Evolutionary conservation across 2,329 filamentous ascomycete species (phyloP), one percentile per base, ranked within the genome.

Genomic region (Diaporthe velutina): DNA sequence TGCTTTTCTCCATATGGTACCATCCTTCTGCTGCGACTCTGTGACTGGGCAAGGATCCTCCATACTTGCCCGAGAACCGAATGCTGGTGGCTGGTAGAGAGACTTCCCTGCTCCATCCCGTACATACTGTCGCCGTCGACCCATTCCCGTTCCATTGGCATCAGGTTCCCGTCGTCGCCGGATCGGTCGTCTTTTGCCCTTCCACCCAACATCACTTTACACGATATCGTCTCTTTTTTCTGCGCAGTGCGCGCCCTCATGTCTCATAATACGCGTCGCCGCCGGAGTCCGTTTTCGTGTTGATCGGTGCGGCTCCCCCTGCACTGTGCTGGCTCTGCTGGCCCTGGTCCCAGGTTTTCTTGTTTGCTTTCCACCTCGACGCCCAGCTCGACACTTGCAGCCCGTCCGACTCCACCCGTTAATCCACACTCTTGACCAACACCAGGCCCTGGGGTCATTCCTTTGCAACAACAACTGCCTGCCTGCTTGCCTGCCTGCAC

Each of bases 401-500:
- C 38, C 71, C 40, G 35, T 72, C 60, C 50, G 61, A 61, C 75
- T 71, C 73, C 73, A 73, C 75, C 30, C 48, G 12, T 30, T 35
- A 58, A 70, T 73, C 73, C 61, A 73, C 75, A 60, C 61, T 67
- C 54, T 75, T 58, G 73, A 73, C 71, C 73, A 70, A 70, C 68
- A 73, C 72, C 50, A 45, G 66, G 48, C 50, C 38, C 70, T 25
- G 74, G 70, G 72, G 67, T 45, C 30, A 48, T 74, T 55, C 35
- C 68, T 68, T 35, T 35, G 40, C 42, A 55, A 40, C 64, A 52
- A 67, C 42, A 25, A 35, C n/a, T 60, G 52, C 60, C 58, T 30
- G 60, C 48, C 42, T 64, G 38, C 42, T 10, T 40, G 58, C 15
- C 70, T 61, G 25, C 48, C 22, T n/a, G 55, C 40, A 48, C 30